Percentiles rank a stretch among this genome's conserved stretches.
Conservation (phyloP, 2,329 filamentous ascomycete species). For the Epichloe sp. region DNA sequence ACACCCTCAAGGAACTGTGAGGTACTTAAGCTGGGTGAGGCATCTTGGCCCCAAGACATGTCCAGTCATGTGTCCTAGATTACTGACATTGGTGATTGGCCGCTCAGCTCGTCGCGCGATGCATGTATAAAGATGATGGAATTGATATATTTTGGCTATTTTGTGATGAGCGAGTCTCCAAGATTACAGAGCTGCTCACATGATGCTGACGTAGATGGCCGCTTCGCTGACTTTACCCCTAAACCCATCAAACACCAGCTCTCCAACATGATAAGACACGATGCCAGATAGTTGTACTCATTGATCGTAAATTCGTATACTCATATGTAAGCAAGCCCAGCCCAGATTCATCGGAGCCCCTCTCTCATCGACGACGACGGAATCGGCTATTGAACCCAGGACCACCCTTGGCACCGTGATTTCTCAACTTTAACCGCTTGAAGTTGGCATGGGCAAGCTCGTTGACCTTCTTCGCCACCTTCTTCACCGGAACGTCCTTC, state of each 20-base stretch:
- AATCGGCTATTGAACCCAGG: slow-evolving; percentile 45
- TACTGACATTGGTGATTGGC: no score
- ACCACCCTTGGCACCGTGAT: slow-evolving; percentile 49
- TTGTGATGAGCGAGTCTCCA: no score
- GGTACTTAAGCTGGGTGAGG: no score
- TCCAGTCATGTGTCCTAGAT: no score
- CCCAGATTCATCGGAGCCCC: background rate
- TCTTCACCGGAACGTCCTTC: slow-evolving; percentile 34
- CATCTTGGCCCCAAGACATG: no score
- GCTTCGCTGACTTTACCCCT: no score
- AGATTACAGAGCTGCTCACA: no score
- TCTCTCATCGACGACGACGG: slow-evolving; percentile 29
- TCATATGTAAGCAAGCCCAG: background rate
- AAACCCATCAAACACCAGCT: no score
- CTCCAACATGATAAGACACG: background rate
- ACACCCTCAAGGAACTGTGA: no score
- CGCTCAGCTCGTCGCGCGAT: no score
- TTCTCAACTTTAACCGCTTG: slow-evolving; percentile 49
- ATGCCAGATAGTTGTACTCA: background rate
- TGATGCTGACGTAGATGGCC: background rate
- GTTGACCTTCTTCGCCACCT: slow-evolving; percentile 46
- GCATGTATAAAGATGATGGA: no score
- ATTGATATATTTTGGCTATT: no score
- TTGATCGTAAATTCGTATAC: background rate
- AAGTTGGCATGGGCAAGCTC: slow-evolving; percentile 54